phyloP scores from a whole-genome alignment of 2,329 filamentous ascomycete species.

The Elsinoe necatrix region DNA sequence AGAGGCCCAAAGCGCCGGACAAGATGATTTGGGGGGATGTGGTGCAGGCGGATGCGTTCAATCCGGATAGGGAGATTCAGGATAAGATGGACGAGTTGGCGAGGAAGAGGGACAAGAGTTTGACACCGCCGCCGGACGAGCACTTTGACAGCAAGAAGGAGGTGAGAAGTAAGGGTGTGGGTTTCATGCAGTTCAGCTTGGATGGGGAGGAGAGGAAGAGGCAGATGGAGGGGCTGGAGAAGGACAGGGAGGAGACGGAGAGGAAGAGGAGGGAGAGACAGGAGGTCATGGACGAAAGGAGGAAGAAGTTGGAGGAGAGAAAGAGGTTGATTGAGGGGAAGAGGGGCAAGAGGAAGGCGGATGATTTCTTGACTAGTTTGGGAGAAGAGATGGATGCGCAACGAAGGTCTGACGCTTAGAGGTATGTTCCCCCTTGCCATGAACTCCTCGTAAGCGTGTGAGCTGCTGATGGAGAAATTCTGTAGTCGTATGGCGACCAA shows the following conservation, averaged over 20 bases:
- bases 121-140: conserved; percentile 68
- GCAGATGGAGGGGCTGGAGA: conserved; percentile 69
- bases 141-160: conserved; percentile 85
- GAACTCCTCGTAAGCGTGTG: not conserved
- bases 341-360: conserved; percentile 59
- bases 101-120: conserved; percentile 64
- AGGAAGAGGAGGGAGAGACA: conserved; percentile 49
- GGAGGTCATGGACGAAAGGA: conserved; percentile 50
- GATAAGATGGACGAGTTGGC: conserved; percentile 72
- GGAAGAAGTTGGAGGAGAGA: conserved; percentile 54
- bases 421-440: not conserved
- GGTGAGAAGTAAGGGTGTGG: conserved; percentile 77
- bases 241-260: conserved; percentile 62
- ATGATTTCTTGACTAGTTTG: conserved; percentile 60
- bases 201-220: conserved; percentile 57
- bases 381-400: conserved; percentile 28
- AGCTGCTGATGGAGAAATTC: too few relatives aligned
- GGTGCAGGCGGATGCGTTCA: conserved; percentile 76
- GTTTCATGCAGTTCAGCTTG: conserved; percentile 81
- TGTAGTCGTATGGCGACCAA: too few relatives aligned
- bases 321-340: conserved; percentile 41
- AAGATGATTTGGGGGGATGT: conserved; percentile 77
- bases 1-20: conserved; percentile 53
- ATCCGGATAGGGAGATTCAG: conserved; percentile 55
- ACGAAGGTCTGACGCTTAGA: too few relatives aligned